phyloP scores from a whole-genome alignment of 139 green algal genomes.

The Pleodorina starrii region DNA sequence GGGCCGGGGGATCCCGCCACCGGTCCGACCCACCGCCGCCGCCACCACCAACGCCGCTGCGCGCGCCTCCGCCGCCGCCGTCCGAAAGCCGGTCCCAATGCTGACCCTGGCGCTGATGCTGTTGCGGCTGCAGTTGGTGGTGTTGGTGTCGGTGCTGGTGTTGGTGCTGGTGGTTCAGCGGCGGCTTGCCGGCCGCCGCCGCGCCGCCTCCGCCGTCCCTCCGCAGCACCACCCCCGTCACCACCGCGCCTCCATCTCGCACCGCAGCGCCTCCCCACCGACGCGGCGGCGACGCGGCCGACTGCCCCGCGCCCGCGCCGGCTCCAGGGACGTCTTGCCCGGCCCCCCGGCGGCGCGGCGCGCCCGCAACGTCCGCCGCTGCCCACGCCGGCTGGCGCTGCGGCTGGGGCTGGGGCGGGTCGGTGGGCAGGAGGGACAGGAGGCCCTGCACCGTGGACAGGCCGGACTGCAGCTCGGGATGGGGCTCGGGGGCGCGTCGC shows the following conservation, averaged over 20 bases:
- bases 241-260: neutral
- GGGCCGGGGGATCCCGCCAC: neutral
- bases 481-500: neutral
- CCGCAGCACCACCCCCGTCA: constrained; percentile 13
- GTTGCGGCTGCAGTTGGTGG: neutral
- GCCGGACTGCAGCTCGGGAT: neutral
- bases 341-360: neutral
- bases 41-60: neutral
- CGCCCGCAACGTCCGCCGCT: neutral
- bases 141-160: neutral
- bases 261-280: neutral
- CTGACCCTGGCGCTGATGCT: neutral
- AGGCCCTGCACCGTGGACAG: neutral
- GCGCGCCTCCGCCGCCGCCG: neutral
- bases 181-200: neutral
- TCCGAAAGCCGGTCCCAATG: neutral
- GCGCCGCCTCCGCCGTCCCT: neutral
- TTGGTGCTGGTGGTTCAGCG: neutral
- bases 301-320: too few species aligned
- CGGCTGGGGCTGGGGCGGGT: neutral
- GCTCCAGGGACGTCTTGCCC: neutral
- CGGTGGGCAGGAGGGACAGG: neutral
- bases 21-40: neutral
- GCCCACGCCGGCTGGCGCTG: neutral
- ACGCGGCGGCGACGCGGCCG: neutral